Percentiles rank a stretch among this genome's conserved stretches.
phyloP scores from a whole-genome alignment of 2,329 filamentous ascomycete species.

The Helotiales sp. region DNA sequence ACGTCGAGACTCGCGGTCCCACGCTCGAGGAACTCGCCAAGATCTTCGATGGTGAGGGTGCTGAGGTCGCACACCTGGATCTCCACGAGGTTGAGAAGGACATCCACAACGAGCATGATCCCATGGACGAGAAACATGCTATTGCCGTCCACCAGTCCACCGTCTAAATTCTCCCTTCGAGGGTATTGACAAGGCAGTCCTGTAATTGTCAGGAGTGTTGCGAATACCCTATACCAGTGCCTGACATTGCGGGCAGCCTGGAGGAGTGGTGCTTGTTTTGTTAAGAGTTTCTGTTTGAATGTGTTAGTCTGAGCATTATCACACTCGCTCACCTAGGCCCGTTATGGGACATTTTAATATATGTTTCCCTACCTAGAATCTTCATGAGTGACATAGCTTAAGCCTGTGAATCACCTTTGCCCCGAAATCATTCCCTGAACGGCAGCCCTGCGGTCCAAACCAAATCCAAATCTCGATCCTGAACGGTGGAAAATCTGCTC shows the following conservation, averaged over 20 bases:
- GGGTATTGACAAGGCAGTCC: not conserved
- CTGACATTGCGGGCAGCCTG: constrained; percentile 1
- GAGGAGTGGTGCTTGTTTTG: not conserved
- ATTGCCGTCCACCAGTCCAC: constrained; percentile 13
- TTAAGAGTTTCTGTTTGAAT: not conserved
- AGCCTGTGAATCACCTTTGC: too few relatives aligned
- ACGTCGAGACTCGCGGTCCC: constrained; percentile 72
- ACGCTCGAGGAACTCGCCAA: constrained; percentile 73
- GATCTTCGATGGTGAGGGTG: constrained; percentile 71
- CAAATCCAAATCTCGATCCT: too few relatives aligned
- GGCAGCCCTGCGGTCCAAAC: too few relatives aligned
- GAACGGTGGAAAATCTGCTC: too few relatives aligned
- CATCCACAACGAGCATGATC: constrained; percentile 26
- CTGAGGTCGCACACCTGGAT: constrained; percentile 57
- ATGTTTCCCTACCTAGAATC: not conserved
- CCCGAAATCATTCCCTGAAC: not conserved
- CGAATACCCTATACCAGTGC: constrained; percentile 6
- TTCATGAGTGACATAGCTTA: not conserved
- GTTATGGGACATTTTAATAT: not conserved
- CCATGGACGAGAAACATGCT: constrained; percentile 24
- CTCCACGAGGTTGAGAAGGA: constrained; percentile 62
- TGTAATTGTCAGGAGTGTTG: not conserved
- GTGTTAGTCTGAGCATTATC: constrained; percentile 3
- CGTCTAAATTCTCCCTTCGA: constrained; percentile 7
- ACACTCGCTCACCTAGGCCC: constrained; percentile 7